A percentile compares a stretch with the other conserved stretches of the same genome.
phyloP scores from a whole-genome alignment of 2,329 filamentous ascomycete species.

The Albophoma yamanashiensis region DNA sequence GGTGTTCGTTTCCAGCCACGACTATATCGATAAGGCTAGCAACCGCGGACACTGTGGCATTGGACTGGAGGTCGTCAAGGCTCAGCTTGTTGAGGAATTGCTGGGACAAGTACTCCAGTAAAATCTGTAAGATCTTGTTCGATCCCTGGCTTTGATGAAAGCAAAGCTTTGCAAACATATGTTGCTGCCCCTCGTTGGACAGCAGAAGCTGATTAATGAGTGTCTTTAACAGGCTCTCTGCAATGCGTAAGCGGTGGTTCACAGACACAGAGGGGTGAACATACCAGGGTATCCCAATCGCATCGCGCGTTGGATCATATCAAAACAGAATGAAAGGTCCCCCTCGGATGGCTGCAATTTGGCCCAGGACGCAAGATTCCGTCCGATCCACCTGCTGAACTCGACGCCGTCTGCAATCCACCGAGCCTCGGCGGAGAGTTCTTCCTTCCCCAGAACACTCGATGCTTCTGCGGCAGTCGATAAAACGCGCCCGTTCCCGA shows the following conservation, averaged over 20 bases:
- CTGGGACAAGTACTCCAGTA: conserved; percentile 31
- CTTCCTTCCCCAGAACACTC: conserved; percentile 29
- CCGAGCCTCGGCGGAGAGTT: conserved; percentile 8
- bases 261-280: conserved; percentile 2
- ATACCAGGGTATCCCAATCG: conserved; percentile 64
- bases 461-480: conserved; percentile 46
- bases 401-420: conserved; percentile 57
- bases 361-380: conserved; percentile 43
- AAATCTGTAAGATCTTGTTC: conserved; percentile 16
- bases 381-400: conserved; percentile 64
- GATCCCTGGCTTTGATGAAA: conserved; percentile 14
- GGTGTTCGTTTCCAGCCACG: conserved; percentile 31
- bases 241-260: conserved; percentile 7
- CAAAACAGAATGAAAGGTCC: conserved; percentile 30
- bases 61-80: conserved; percentile 17
- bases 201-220: conserved; percentile 27
- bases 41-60: conserved; percentile 41
- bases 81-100: conserved; percentile 27
- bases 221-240: conserved; percentile 30
- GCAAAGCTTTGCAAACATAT: conserved; percentile 18
- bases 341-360: conserved; percentile 19
- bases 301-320: conserved; percentile 48
- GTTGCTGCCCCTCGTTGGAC: conserved; percentile 8
- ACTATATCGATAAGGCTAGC: conserved; percentile 45
- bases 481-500: conserved; percentile 38